Percentiles rank a stretch among this genome's conserved stretches.
These are phyloP conservation scores for Vanderwaltozyma tropicalis DNA, from an alignment of 805 yeast genomes.

Conservation along the genomic window DNA sequence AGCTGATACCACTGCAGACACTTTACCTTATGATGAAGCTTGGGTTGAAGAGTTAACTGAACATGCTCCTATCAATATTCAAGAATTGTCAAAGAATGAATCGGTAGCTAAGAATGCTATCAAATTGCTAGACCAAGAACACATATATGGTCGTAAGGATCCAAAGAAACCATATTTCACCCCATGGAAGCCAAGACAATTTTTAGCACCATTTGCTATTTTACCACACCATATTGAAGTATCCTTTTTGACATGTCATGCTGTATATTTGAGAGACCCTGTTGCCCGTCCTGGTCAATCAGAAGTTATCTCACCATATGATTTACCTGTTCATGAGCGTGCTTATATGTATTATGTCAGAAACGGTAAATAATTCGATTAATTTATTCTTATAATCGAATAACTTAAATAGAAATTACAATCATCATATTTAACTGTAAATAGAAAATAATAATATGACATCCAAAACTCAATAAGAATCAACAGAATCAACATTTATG, in stretches of 20 bases:
- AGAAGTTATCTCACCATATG: conserved; percentile 88
- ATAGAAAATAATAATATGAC: no score
- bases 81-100: conserved; percentile 43
- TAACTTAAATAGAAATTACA: no score
- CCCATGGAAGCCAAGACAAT: conserved; percentile 94
- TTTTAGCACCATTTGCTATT: conserved; percentile 84
- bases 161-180: conserved; percentile 79
- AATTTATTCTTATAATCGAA: not conserved
- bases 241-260: conserved; percentile 86
- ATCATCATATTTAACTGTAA: conserved; percentile 1
- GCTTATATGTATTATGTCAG: conserved; percentile 90
- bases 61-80: conserved; percentile 35
- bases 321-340: conserved; percentile 72
- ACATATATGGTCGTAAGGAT: conserved; percentile 69
- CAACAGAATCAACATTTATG: no score
- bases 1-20: conserved; percentile 12
- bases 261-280: conserved; percentile 93
- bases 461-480: no score
- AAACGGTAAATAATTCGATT: conserved; percentile 38
- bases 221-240: conserved; percentile 88
- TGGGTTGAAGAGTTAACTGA: conserved; percentile 41
- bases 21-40: conserved; percentile 36
- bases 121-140: conserved; percentile 70
- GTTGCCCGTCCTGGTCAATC: conserved; percentile 95
- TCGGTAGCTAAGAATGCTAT: conserved; percentile 35